Conservation (phyloP, 192 early-diverging fungal species). For the Gamsiella multidivaricata region DNA sequence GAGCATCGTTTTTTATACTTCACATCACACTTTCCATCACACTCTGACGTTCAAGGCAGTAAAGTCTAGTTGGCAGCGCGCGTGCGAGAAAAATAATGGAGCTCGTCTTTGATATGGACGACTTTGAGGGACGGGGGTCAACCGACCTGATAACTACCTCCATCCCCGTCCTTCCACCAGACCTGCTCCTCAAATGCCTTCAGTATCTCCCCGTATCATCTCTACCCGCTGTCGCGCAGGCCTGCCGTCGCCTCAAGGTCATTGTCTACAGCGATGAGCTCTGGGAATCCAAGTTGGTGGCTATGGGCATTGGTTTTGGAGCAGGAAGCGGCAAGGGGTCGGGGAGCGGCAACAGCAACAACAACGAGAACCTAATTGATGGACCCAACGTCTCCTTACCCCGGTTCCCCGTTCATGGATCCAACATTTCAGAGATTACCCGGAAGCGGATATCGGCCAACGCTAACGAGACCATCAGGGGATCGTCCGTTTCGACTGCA, state of each 20-base stretch:
- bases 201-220: conserved; percentile 59
- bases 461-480: conserved; percentile 14
- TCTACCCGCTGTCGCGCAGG: conserved; percentile 63
- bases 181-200: conserved; percentile 60
- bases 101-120: conserved; percentile 50
- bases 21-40: too few species aligned
- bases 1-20: too few species aligned
- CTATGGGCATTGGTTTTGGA: conserved; percentile 59
- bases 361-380: conserved; percentile 13
- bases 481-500: background rate
- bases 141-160: conserved; percentile 45
- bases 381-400: conserved; percentile 37
- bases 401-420: conserved; percentile 40
- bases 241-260: conserved; percentile 80
- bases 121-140: conserved; percentile 34
- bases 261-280: conserved; percentile 82
- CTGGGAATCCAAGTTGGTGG: conserved; percentile 72
- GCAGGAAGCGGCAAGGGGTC: conserved; percentile 34
- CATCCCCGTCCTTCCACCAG: conserved; percentile 56
- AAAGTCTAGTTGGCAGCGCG: background rate
- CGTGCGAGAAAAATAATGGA: conserved; percentile 21
- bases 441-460: conserved; percentile 43
- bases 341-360: background rate
- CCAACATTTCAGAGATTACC: conserved; percentile 27
- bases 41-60: too few species aligned